A percentile compares a stretch with the other conserved stretches of the same genome.
phyloP scores from a whole-genome alignment of 2,329 filamentous ascomycete genomes.

The Phyllosticta paracitricarpa region DNA sequence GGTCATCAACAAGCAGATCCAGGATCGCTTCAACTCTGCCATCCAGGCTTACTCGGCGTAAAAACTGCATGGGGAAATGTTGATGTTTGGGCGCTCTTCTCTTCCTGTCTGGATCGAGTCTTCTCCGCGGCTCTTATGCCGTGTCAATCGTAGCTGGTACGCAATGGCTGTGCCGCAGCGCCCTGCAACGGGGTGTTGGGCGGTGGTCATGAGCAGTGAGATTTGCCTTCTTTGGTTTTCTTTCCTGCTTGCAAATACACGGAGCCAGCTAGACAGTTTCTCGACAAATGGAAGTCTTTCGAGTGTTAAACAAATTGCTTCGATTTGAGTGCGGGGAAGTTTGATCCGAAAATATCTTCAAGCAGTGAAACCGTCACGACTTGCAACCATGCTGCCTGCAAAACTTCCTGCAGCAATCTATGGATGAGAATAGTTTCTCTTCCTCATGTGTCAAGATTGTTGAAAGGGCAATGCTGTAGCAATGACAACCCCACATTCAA shows the following conservation, averaged over 20 bases:
- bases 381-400: too few species aligned
- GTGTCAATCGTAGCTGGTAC: not conserved
- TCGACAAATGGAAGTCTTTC: not conserved
- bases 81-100: not conserved
- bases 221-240: not conserved
- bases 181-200: not conserved
- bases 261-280: not conserved
- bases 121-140: not conserved
- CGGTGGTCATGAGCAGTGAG: not conserved
- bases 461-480: too few species aligned
- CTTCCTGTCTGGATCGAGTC: not conserved
- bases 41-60: not conserved
- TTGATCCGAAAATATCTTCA: too few species aligned
- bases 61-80: not conserved
- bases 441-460: too few species aligned
- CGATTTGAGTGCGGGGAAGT: not conserved
- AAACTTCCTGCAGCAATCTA: too few species aligned
- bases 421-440: too few species aligned
- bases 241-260: not conserved
- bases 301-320: not conserved
- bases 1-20: not conserved
- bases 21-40: not conserved
- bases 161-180: not conserved
- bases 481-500: too few species aligned
- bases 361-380: too few species aligned